A percentile compares a stretch with the other conserved stretches of the same genome.
Evolutionary conservation across 345 rosid genomes (phyloP).

Genomic region (Nephelium lappaceum): DNA sequence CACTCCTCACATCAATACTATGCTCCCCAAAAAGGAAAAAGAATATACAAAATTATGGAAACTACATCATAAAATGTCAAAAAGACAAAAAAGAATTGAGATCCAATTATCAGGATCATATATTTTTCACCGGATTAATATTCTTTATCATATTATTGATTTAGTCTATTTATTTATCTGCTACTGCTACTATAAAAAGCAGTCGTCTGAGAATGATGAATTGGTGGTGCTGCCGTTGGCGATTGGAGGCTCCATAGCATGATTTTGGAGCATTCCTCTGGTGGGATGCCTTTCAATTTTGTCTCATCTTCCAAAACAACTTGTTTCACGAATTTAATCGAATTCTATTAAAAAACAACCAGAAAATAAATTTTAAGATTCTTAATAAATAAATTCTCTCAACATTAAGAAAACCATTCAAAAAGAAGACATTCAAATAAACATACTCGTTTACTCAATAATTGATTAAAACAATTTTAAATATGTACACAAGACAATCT

Average conservation of each 20-base stretch:
- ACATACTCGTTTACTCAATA: no score
- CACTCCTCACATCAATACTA: background rate
- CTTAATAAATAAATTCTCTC: background rate
- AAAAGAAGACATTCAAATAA: no score
- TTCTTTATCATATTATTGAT: constrained; percentile 3
- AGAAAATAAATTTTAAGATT: background rate
- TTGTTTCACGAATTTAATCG: constrained; percentile 82
- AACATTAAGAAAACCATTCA: no score
- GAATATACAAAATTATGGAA: background rate
- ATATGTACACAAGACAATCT: no score
- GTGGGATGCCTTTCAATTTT: constrained; percentile 72
- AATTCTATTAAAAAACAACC: constrained; percentile 46
- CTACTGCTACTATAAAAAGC: background rate
- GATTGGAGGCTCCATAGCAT: constrained; percentile 81
- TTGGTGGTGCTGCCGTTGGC: constrained; percentile 24
- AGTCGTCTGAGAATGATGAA: background rate
- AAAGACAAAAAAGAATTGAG: background rate
- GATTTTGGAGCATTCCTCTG: constrained; percentile 76
- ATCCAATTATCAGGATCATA: background rate
- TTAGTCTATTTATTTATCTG: constrained; percentile 1
- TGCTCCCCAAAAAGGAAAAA: background rate
- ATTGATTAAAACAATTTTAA: no score
- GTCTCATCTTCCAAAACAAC: constrained; percentile 79
- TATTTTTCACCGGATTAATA: background rate
- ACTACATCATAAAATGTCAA: background rate